Evolutionary conservation across 2,329 filamentous ascomycete genomes (phyloP).

Genomic region (Monosporascus sp.): DNA sequence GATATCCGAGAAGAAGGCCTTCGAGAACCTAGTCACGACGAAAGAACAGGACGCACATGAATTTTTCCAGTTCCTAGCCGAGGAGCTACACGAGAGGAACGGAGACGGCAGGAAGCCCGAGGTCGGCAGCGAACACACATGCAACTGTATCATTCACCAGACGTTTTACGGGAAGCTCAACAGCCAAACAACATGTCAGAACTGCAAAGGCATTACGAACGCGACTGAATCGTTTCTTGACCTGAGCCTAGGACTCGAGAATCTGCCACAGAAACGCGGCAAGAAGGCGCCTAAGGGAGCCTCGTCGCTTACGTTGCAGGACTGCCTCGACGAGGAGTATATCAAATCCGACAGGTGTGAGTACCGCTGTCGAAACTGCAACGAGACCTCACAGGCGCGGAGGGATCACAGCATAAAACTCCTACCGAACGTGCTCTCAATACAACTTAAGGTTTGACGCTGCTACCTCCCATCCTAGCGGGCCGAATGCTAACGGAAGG

Average conservation of each 20-base stretch:
- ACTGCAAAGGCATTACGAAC: conserved; percentile 76
- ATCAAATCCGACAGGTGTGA: conserved; percentile 82
- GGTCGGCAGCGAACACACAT: conserved; percentile 57
- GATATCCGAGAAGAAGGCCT: conserved; percentile 72
- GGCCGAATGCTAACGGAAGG: conserved; percentile 3
- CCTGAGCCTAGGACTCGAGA: conserved; percentile 81
- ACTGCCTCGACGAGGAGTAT: conserved; percentile 81
- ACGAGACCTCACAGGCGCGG: conserved; percentile 69
- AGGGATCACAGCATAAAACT: conserved; percentile 81
- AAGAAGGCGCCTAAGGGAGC: conserved; percentile 48
- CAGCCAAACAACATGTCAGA: conserved; percentile 85
- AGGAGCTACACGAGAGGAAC: conserved; percentile 82
- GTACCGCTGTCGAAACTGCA: conserved; percentile 81
- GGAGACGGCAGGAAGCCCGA: conserved; percentile 61
- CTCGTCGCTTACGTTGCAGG: conserved; percentile 53
- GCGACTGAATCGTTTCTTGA: conserved; percentile 88
- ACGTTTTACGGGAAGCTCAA: conserved; percentile 91
- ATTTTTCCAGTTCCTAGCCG: conserved; percentile 92
- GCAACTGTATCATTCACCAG: conserved; percentile 88
- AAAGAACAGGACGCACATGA: conserved; percentile 97
- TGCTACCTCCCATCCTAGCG: neutral
- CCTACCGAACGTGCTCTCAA: conserved; percentile 81
- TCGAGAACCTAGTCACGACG: conserved; percentile 76
- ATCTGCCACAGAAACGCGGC: conserved; percentile 59
- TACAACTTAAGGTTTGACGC: conserved; percentile 76